These are phyloP conservation scores for Fusarium continuum DNA, from an alignment of 2,329 filamentous ascomycete species.

Conservation along the genomic window DNA sequence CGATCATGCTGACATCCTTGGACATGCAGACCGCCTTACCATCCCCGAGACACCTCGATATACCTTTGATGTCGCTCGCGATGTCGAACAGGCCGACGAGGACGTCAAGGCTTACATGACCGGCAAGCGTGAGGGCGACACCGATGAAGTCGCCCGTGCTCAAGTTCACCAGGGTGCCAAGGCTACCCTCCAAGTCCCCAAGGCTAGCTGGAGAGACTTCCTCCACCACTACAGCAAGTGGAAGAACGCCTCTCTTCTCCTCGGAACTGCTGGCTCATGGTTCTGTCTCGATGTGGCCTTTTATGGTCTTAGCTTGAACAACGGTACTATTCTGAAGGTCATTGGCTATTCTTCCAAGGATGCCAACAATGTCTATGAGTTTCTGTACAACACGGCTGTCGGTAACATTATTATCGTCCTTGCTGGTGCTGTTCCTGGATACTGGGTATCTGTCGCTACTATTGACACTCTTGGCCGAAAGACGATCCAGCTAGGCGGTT, in stretches of 20 bases:
- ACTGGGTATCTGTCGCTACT: constrained; percentile 80
- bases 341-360: constrained; percentile 72
- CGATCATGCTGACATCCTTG: background rate
- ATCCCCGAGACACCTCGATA: constrained; percentile 90
- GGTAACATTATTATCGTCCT: constrained; percentile 83
- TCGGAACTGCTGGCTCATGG: constrained; percentile 87
- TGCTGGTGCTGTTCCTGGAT: constrained; percentile 81
- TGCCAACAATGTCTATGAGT: constrained; percentile 69
- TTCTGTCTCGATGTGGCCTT: constrained; percentile 74
- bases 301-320: constrained; percentile 79
- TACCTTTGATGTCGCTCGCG: constrained; percentile 82
- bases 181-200: constrained; percentile 68
- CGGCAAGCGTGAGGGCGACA: constrained; percentile 68
- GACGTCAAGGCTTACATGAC: constrained; percentile 80
- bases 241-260: constrained; percentile 75
- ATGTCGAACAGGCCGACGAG: constrained; percentile 76
- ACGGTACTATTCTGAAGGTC: constrained; percentile 73
- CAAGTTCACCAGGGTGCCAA: constrained; percentile 63
- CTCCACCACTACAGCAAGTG: constrained; percentile 72
- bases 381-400: constrained; percentile 77
- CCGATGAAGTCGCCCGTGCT: constrained; percentile 74
- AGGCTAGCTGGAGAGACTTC: constrained; percentile 79
- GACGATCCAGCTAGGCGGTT: constrained; percentile 75
- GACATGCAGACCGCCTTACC: constrained; percentile 66
- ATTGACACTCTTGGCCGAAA: constrained; percentile 81